These are phyloP conservation scores for Solanum chilense DNA, from an alignment of 257 asterid genomes.

Conservation along the genomic window DNA sequence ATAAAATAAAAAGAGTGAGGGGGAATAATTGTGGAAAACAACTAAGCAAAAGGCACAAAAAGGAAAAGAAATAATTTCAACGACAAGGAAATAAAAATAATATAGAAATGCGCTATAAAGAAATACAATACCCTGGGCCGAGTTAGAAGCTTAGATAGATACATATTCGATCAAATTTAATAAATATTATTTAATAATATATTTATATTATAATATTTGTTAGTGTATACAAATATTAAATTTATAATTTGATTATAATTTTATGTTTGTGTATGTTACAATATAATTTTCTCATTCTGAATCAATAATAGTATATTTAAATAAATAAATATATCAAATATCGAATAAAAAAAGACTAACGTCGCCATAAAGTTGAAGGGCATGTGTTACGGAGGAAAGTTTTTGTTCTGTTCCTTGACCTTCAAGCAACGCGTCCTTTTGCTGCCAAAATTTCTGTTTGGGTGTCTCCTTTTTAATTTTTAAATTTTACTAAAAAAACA, in stretches of 20 bases:
- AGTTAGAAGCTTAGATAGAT: background rate
- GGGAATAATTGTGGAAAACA: background rate
- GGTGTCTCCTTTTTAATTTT: background rate
- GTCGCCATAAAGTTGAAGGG: background rate
- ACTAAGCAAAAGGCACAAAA: background rate
- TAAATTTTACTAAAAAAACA: background rate
- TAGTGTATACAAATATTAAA: background rate
- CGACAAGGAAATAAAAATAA: background rate
- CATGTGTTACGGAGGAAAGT: background rate
- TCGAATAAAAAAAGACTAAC: background rate
- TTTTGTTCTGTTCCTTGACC: conserved; percentile 4
- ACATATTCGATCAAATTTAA: fast-evolving
- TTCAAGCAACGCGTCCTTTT: conserved; percentile 24
- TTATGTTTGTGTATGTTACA: fast-evolving
- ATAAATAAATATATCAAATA: background rate
- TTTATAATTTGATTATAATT: too few relatives aligned
- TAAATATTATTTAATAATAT: background rate
- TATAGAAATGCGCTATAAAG: background rate
- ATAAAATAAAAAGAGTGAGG: background rate
- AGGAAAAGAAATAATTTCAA: background rate
- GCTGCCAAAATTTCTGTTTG: background rate
- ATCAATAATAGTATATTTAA: fast-evolving
- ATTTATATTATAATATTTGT: background rate
- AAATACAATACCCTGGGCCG: background rate
- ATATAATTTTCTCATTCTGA: fast-evolving